Base-by-base conservation (phyloP, 768 basidiomycete genomes). In the Leucogyrophana mollusca region DNA sequence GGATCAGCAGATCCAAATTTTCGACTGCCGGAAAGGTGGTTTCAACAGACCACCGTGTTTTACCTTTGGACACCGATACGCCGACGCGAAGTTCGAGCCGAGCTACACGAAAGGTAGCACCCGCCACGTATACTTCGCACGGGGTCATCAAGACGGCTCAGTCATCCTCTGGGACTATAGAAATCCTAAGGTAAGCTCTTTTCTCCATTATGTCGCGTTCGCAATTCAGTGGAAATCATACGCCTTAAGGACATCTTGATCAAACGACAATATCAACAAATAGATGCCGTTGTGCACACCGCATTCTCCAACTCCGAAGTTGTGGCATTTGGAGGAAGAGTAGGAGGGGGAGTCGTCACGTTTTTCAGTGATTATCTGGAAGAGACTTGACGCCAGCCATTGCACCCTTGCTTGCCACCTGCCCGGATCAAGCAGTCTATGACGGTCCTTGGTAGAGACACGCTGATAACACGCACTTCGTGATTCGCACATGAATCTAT, bases 161-260 rank as follows among this genome's bases (percentile, higher is more conserved):
- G 66, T 78, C 22, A 55, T 69, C 10, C 53, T 77, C 22, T 78
- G 77, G 75, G 80, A 80, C 56, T 74, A 69, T 59, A 69, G 79
- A 23, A 74, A 76, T 41, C 52, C 48, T 11, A 72, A 72, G 68
- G 78, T 74, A 66, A 44, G 64, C 48, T 18, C 40, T 48, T 40
- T 38, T 46, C 36, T 49, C 41, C 45, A 48, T 43, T 50, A 40
- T 36, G 44, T 34, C 25, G 18, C 9, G 34, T 34, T 43, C 46
- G 34, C 56, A 35, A 51, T 25, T 50, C 47, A 34, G 36, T 48
- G 60, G 57, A 43, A 58, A 60, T 37, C 40, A 34, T 54, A 40
- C 50, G 35, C 49, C 47, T 47, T 23, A 60, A 78, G 73, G 56
- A 57, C 47, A 67, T 68, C 34, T 56, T 70, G 37, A 59, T 69